phyloP scores from a whole-genome alignment of 768 basidiomycete genomes.

The Russula foetens region DNA sequence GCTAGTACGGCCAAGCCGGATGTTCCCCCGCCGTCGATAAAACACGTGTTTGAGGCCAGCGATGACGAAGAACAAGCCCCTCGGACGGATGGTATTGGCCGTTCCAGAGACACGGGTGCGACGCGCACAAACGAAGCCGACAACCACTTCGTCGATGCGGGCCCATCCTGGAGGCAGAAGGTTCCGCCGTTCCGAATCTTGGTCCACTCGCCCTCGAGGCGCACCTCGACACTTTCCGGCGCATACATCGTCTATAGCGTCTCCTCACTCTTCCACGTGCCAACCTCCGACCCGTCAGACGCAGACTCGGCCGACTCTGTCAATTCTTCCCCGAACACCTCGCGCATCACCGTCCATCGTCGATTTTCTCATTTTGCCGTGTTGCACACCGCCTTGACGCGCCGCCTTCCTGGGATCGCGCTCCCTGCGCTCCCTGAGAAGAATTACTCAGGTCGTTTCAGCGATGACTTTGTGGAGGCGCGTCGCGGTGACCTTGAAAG shows the following conservation, averaged over 20 bases:
- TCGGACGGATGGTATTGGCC: slow-evolving; percentile 27
- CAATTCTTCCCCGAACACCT: slow-evolving; percentile 30
- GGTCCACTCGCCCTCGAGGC: slow-evolving; percentile 77
- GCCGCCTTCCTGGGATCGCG: slow-evolving; percentile 65
- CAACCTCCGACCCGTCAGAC: slow-evolving; percentile 21
- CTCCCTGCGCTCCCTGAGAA: slow-evolving; percentile 82
- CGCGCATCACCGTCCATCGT: slow-evolving; percentile 65
- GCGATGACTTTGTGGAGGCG: slow-evolving; percentile 74
- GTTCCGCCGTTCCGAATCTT: slow-evolving; percentile 64
- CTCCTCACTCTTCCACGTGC: slow-evolving; percentile 57
- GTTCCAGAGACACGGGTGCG: slow-evolving; percentile 9
- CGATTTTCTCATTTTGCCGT: slow-evolving; percentile 82
- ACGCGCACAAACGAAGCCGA: slow-evolving; percentile 41
- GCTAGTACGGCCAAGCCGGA: slow-evolving; percentile 27
- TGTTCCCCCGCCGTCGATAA: slow-evolving; percentile 18
- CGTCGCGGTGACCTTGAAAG: slow-evolving; percentile 74
- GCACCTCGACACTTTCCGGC: slow-evolving; percentile 54
- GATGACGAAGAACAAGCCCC: slow-evolving; percentile 31
- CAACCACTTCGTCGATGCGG: slow-evolving; percentile 60
- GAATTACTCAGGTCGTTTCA: slow-evolving; percentile 76
- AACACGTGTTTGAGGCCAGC: slow-evolving; percentile 22
- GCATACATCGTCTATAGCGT: slow-evolving; percentile 71
- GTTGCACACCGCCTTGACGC: slow-evolving; percentile 61
- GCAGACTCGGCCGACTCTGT: slow-evolving; percentile 21
- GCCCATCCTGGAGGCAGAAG: slow-evolving; percentile 67